These are phyloP conservation scores for Ganoderma meredithae DNA, from an alignment of 1,284 basidiomycete genomes.

Conservation along the genomic window DNA sequence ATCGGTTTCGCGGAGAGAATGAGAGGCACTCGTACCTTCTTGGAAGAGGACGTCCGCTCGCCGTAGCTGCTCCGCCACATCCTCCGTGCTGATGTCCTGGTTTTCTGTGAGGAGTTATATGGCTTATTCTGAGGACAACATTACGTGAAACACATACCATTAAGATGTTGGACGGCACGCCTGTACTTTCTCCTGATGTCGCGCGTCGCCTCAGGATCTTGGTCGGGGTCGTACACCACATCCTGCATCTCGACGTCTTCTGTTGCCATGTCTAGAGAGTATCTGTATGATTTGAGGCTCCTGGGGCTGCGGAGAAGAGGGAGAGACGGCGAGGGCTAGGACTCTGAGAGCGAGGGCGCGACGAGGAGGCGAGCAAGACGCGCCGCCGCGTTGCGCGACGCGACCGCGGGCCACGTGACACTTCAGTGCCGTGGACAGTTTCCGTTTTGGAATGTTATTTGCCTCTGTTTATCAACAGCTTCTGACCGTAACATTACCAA, in stretches of 20 bases:
- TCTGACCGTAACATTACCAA: neutral
- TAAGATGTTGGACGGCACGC: conserved; percentile 64
- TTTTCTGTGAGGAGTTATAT: conserved; percentile 13
- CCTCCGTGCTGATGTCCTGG: conserved; percentile 62
- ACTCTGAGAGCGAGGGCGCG: neutral
- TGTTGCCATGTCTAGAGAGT: conserved; percentile 13
- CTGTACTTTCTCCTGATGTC: conserved; percentile 75
- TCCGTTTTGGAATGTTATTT: neutral
- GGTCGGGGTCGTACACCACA: conserved; percentile 76
- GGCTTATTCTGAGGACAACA: neutral
- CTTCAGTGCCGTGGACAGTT: neutral
- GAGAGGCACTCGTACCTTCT: conserved; percentile 52
- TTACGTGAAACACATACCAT: conserved; percentile 51
- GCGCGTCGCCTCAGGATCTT: conserved; percentile 78
- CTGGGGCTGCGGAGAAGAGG: neutral
- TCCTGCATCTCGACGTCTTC: conserved; percentile 19
- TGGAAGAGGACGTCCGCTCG: conserved; percentile 66
- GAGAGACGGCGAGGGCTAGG: neutral
- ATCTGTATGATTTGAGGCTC: neutral
- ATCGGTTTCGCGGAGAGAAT: neutral
- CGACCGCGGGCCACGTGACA: conserved; percentile 9
- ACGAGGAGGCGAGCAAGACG: neutral
- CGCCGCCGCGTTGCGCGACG: conserved; percentile 11
- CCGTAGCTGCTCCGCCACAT: conserved; percentile 61
- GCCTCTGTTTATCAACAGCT: neutral